Percentiles rank a stretch among this genome's conserved stretches.
Evolutionary conservation across 371 early-diverging fungal species (phyloP).

Genomic region (Saksenaea oblongispora): DNA sequence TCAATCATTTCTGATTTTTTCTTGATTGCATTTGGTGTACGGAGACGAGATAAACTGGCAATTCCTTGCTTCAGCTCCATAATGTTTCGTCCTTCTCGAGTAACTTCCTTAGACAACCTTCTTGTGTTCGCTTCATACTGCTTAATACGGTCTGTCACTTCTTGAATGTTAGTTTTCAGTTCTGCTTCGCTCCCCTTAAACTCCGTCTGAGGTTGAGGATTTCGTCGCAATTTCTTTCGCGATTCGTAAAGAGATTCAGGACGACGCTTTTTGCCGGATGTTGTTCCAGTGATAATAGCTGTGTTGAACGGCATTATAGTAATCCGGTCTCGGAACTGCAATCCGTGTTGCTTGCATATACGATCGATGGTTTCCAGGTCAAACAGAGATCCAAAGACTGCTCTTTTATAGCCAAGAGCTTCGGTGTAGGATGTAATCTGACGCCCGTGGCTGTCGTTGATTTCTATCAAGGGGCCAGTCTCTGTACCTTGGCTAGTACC

Average conservation of each 20-base stretch:
- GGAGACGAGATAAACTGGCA: not conserved
- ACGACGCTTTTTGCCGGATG: not conserved
- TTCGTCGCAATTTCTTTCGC: not conserved
- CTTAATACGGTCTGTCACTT: not conserved
- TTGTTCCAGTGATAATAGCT: not conserved
- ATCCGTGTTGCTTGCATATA: not conserved
- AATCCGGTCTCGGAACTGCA: not conserved
- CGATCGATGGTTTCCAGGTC: not conserved
- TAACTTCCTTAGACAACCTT: not conserved
- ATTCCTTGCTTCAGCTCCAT: not conserved
- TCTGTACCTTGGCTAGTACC: not conserved
- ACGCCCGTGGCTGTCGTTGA: not conserved
- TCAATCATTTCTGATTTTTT: not conserved
- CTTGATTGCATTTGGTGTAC: not conserved
- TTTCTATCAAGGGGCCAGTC: not conserved
- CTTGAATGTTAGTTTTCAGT: not conserved
- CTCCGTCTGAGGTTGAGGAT: not conserved
- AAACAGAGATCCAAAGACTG: not conserved
- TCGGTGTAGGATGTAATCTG: not conserved
- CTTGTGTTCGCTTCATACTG: not conserved
- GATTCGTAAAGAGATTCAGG: not conserved
- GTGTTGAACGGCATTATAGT: not conserved
- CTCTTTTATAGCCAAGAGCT: not conserved
- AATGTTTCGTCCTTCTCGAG: not conserved
- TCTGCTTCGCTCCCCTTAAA: not conserved